Conservation (phyloP, 495 filamentous ascomycete species). For the Neurospora discreta region DNA sequence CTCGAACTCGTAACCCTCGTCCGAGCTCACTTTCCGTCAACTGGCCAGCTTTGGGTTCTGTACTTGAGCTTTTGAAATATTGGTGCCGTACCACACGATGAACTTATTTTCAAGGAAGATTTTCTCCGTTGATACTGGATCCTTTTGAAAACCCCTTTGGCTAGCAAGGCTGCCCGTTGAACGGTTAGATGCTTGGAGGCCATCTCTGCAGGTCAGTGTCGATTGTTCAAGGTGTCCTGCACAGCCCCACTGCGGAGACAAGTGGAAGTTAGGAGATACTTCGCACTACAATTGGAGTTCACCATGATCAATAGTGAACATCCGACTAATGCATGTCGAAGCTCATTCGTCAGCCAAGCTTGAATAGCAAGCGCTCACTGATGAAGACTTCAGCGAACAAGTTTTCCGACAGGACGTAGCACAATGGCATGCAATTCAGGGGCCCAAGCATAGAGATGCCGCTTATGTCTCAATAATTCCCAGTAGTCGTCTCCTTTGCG, state of each 20-base stretch:
- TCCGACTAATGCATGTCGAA: not conserved
- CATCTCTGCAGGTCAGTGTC: not conserved
- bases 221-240: not conserved
- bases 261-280: not conserved
- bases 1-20: not conserved
- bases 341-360: not conserved
- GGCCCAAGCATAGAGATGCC: not conserved
- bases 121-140: not conserved
- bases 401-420: not conserved
- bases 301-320: not conserved
- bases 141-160: not conserved
- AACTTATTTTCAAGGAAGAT: not conserved
- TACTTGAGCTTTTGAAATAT: not conserved
- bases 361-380: not conserved
- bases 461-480: not conserved
- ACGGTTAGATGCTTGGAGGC: not conserved
- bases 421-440: not conserved
- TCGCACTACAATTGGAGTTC: not conserved
- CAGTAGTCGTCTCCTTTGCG: not conserved
- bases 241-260: not conserved
- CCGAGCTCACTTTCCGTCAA: not conserved
- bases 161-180: not conserved
- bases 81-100: not conserved
- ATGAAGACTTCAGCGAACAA: not conserved
- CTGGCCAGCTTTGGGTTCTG: not conserved